Evolutionary conservation across 805 yeast species (phyloP).

Genomic region (Yarrowia divulgata): DNA sequence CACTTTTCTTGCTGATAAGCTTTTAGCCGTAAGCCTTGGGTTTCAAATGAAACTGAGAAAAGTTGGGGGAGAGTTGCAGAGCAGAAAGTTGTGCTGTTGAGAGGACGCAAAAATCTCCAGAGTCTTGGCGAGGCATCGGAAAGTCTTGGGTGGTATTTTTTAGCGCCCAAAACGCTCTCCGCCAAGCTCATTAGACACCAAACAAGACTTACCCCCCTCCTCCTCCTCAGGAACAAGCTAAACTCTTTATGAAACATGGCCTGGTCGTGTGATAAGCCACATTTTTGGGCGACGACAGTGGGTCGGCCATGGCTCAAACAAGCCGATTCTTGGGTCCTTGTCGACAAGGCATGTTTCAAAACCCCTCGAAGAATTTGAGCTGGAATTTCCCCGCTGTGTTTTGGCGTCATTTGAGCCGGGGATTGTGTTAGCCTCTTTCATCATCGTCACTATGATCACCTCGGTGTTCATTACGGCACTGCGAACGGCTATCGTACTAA

Average conservation of each 20-base stretch:
- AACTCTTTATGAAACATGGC: neutral
- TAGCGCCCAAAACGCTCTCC: neutral
- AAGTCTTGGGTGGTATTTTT: neutral
- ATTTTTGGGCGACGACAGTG: neutral
- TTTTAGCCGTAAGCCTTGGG: slow-evolving; percentile 3
- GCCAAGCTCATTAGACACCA: slow-evolving; percentile 23
- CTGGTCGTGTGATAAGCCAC: slow-evolving; percentile 27
- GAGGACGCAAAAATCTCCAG: neutral
- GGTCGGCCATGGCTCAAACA: no score
- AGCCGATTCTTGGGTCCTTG: no score
- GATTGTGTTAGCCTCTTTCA: neutral
- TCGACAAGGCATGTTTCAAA: no score
- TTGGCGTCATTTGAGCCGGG: neutral
- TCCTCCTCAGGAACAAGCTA: slow-evolving; percentile 7
- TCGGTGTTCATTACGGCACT: no score
- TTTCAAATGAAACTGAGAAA: slow-evolving; percentile 3
- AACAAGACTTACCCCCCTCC: neutral
- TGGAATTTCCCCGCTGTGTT: neutral
- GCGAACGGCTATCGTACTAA: no score
- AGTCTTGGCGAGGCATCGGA: neutral
- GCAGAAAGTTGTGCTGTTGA: neutral
- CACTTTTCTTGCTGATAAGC: neutral
- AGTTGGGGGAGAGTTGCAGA: neutral
- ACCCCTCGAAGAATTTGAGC: no score
- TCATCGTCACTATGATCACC: no score